Base-by-base conservation (phyloP, 2,329 filamentous ascomycete species). In the Cytospora chrysosperma region DNA sequence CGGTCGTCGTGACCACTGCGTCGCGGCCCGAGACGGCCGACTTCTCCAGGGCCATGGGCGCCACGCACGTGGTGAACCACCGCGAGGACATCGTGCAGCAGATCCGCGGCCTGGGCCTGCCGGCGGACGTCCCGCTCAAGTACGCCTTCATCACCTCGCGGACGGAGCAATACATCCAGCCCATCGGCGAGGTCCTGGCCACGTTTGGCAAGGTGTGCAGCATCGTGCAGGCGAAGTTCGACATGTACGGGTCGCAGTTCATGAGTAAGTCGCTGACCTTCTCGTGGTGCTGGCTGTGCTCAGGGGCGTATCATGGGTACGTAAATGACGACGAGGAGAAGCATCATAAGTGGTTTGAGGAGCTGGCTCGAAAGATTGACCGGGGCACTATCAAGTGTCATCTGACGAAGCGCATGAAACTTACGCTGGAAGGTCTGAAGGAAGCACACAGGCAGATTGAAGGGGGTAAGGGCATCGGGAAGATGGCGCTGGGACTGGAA, bases 191-290 rank as follows among this genome's bases (percentile, higher is more conserved):
- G 27, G 70, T 80, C n/a, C 73, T 74, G 47, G 75, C 74, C 19
- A 77, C 78, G 2, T 79, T 80, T 49, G 77, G 76, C 10, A 80
- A 79, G 67, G 74, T 79, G 8, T 79, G 77, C 71, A 77, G 74
- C 15, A 79, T 81, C 61, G 77, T 81, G 17, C 78, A 81, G 68
- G 75, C 74, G 9, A 67, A 74, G 52, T 74, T 78, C 30, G 74
- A 74, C 27, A 76, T 79, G 75, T 80, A 81, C 65, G 78, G 77
- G 3, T 77, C 77, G 2, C 72, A 78, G 68, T 79, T 78, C 69
- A 78, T 80, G 77, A 73, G 76, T 56, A 81, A 80, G 69, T 76
- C 73, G 19, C 65, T 80, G 57, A 74, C 73, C 0, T 80, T 79
- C 60, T 69, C 72, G 4, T 80, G 78, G 77, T 75, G 72, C 67